These are phyloP conservation scores for Cadophora luteo-olivacea DNA, from an alignment of 2,329 filamentous ascomycete species.

Conservation along the genomic window DNA sequence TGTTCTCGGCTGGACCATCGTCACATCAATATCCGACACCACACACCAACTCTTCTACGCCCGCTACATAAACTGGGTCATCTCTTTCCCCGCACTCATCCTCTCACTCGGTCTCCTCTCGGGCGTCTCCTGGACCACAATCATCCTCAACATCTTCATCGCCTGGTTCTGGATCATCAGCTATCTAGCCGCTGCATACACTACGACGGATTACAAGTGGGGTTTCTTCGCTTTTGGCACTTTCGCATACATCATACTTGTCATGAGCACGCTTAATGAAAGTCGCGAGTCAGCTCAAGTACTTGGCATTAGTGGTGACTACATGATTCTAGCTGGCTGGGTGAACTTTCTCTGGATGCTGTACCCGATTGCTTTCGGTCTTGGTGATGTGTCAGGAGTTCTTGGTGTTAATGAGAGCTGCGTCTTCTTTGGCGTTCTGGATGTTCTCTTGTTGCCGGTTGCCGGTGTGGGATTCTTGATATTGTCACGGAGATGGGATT, in stretches of 20 bases:
- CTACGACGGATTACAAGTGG: neutral
- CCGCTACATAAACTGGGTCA: neutral
- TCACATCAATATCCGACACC: neutral
- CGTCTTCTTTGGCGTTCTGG: no score
- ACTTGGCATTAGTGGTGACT: neutral
- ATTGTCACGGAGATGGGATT: no score
- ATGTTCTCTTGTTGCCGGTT: no score
- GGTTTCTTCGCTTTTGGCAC: neutral
- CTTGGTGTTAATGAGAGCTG: no score
- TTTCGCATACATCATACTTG: neutral
- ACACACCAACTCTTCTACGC: neutral
- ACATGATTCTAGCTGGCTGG: neutral
- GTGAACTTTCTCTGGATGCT: neutral
- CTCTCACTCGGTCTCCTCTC: neutral
- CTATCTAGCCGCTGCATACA: neutral
- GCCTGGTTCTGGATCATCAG: neutral
- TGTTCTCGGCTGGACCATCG: neutral
- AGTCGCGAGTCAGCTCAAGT: neutral
- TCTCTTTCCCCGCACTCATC: neutral
- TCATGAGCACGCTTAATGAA: neutral
- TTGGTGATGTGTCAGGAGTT: no score
- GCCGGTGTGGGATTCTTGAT: no score
- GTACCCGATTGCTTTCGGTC: no score
- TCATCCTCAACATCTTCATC: neutral
- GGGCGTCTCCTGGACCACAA: neutral